Evolutionary conservation across 305 asterid species (phyloP).

Genomic region (Solanum chacoense): DNA sequence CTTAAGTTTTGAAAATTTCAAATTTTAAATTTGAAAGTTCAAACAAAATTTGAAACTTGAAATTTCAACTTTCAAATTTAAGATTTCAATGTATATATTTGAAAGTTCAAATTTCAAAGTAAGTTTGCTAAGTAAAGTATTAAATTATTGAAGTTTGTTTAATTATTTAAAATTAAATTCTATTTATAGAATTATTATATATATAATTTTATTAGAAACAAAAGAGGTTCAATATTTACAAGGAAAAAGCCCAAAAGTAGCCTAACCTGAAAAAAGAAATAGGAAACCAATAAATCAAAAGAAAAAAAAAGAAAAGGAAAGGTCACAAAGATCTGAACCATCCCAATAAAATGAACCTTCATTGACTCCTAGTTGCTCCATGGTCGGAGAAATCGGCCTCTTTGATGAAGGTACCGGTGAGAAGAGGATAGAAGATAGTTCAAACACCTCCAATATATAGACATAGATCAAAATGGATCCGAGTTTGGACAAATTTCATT

Average conservation of each 20-base stretch:
- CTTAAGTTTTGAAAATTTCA: no score
- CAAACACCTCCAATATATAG: background rate
- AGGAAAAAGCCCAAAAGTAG: no score
- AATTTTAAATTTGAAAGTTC: background rate
- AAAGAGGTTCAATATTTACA: no score
- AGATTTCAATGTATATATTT: background rate
- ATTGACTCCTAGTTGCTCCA: background rate
- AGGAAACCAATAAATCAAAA: background rate
- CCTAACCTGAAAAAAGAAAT: no score
- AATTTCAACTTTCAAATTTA: background rate
- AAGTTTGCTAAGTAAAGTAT: no score
- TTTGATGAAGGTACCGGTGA: background rate
- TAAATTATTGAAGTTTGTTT: no score
- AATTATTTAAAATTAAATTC: no score
- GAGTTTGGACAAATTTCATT: background rate
- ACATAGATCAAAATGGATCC: background rate
- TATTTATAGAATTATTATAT: no score
- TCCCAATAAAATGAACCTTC: background rate
- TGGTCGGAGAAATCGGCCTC: background rate
- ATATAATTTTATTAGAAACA: no score
- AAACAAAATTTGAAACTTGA: background rate
- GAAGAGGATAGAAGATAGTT: background rate
- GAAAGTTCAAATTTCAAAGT: background rate
- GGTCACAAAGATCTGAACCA: background rate
- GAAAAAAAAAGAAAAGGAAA: background rate